Base-by-base conservation (phyloP, 805 yeast genomes). In the Wickerhamiella nectarea region DNA sequence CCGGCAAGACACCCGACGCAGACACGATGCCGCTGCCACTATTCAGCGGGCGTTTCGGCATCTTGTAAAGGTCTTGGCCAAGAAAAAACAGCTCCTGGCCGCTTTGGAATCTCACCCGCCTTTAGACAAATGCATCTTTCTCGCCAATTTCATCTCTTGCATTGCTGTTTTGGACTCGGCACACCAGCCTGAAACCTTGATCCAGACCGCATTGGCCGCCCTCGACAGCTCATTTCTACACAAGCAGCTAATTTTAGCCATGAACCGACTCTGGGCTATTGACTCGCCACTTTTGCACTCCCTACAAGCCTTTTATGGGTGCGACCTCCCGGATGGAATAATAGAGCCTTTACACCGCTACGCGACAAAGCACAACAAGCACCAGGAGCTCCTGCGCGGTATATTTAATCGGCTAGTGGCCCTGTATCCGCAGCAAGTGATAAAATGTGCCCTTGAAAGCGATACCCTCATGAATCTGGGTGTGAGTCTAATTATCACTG, bases 1-100 rank as follows among this genome's bases (percentile, higher is more conserved):
- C 47, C 70, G 96, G 46, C 86, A 81, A 46, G 57, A 63, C 25
- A 69, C 64, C 12, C 67, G 82, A 18, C 53, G 57, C 11, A 70
- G 68, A 39, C 72, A 69, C 33, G 64, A 59, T 29, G 72, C 83
- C 1, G 76, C 75, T 0, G 45, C 51, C 1, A 43, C 58, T 6
- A 57, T 87, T 29, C 89, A 80, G 54, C 53, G 65, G 2, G 56
- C 64, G 10, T 63, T 75, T 8, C 60, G 76, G 19, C 56, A 68
- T 15, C 62, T 62, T 43, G 40, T 70, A 5, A 66, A 64, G 7
- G 55, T 63, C 17, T 50, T 53, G 20, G 22, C 37, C 6, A 52
- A 53, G 10, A 36, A 40, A 55, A 37, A 66, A 56, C 54, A 57
- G 40, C 48, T 53, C 35, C 53, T 67, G 62, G 61, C 66, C 47